Evolutionary conservation across 768 basidiomycete species (phyloP).

Genomic region (Trichaptum fuscoviolaceum): DNA sequence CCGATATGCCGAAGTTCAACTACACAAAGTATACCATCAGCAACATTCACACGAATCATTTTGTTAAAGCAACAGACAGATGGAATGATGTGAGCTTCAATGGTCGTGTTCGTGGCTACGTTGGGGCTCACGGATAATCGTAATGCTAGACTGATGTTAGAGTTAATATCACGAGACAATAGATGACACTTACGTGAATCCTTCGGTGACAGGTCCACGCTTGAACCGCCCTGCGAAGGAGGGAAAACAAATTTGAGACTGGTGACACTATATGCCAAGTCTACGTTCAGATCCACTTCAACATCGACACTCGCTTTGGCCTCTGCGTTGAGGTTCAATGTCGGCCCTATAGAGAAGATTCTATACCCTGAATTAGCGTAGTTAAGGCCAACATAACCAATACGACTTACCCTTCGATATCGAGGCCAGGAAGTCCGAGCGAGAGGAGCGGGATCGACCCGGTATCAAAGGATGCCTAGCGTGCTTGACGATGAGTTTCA

Average conservation of each 20-base stretch:
- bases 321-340: conserved; percentile 12
- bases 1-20: conserved; percentile 41
- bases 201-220: conserved; percentile 27
- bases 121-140: conserved; percentile 35
- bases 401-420: conserved; percentile 40
- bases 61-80: conserved; percentile 14
- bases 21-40: conserved; percentile 3
- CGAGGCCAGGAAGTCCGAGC: conserved; percentile 40
- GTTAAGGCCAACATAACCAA: not conserved
- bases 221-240: conserved; percentile 21
- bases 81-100: conserved; percentile 47
- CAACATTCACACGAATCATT: too few relatives aligned
- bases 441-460: conserved; percentile 37
- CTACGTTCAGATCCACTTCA: conserved; percentile 36
- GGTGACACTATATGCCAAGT: conserved; percentile 36
- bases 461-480: conserved; percentile 35
- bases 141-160: conserved; percentile 25
- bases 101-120: conserved; percentile 34
- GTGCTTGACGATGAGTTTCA: not conserved
- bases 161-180: not conserved
- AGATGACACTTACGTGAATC: conserved; percentile 36
- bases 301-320: conserved; percentile 31
- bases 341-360: conserved; percentile 42
- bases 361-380: conserved; percentile 17
- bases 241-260: conserved; percentile 43